Evolutionary conservation across 495 filamentous ascomycete species (phyloP).

Genomic region (Hapsidospora chrysogenum): DNA sequence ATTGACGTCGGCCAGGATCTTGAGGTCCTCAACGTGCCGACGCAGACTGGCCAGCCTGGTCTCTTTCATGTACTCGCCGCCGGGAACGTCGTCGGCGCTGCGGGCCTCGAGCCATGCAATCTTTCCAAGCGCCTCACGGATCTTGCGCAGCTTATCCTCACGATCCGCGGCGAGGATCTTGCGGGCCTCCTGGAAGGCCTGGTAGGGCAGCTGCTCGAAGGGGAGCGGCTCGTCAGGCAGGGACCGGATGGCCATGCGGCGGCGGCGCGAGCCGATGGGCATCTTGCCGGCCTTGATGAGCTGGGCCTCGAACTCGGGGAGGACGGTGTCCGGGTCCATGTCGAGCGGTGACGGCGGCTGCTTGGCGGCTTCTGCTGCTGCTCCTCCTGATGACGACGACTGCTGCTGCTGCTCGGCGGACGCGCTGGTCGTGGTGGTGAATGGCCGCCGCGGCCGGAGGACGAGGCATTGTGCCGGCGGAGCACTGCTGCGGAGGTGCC

Average conservation of each 20-base stretch:
- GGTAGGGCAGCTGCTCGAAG: constrained; percentile 85
- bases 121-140: constrained; percentile 39
- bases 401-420: constrained; percentile 5
- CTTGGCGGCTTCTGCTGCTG: not conserved
- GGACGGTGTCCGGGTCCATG: constrained; percentile 16
- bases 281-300: constrained; percentile 39
- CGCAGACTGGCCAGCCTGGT: constrained; percentile 52
- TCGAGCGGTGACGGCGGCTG: constrained; percentile 14
- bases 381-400: not conserved
- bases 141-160: constrained; percentile 55
- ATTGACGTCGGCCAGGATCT: constrained; percentile 87
- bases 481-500: constrained; percentile 31
- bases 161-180: constrained; percentile 68
- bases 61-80: constrained; percentile 45
- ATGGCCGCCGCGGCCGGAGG: no score
- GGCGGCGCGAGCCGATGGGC: constrained; percentile 66
- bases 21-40: constrained; percentile 58
- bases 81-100: constrained; percentile 36
- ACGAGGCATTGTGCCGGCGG: no score
- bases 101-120: constrained; percentile 41
- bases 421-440: constrained; percentile 16
- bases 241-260: constrained; percentile 55
- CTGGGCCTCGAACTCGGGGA: constrained; percentile 37
- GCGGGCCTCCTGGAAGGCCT: constrained; percentile 93
- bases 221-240: constrained; percentile 51